phyloP scores from a whole-genome alignment of 164 flowering plant genomes.

The Chimonanthus praecox region DNA sequence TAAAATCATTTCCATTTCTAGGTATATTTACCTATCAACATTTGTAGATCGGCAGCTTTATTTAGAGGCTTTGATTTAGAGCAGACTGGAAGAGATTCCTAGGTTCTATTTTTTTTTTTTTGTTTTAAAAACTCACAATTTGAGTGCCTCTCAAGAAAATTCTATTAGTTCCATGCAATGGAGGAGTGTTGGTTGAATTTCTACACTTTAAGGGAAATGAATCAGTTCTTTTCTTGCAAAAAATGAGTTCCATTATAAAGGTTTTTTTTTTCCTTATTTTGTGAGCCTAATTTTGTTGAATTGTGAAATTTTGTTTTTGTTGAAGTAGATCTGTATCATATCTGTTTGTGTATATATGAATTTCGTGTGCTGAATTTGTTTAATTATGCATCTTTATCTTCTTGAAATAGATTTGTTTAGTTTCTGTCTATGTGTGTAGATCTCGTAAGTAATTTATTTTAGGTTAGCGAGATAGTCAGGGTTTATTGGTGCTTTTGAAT shows the following conservation, averaged over 20 bases:
- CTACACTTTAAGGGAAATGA: not conserved
- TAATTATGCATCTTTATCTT: not conserved
- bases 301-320: not conserved
- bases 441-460: not conserved
- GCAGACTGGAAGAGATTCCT: not conserved
- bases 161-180: not conserved
- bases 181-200: not conserved
- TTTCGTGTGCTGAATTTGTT: not conserved
- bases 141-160: not conserved
- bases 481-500: not conserved
- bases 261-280: not conserved
- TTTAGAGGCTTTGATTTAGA: not conserved
- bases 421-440: not conserved
- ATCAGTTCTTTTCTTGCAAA: not conserved
- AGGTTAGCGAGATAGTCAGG: not conserved
- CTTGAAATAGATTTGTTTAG: not conserved
- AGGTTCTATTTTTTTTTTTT: not conserved
- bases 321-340: no score
- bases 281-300: not conserved
- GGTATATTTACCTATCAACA: not conserved
- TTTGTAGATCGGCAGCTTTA: not conserved
- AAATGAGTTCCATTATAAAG: not conserved
- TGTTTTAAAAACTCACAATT: not conserved
- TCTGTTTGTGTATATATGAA: not conserved
- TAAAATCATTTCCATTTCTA: not conserved